Conservation (phyloP, 768 basidiomycete species). For the Termitomyces sp. region DNA sequence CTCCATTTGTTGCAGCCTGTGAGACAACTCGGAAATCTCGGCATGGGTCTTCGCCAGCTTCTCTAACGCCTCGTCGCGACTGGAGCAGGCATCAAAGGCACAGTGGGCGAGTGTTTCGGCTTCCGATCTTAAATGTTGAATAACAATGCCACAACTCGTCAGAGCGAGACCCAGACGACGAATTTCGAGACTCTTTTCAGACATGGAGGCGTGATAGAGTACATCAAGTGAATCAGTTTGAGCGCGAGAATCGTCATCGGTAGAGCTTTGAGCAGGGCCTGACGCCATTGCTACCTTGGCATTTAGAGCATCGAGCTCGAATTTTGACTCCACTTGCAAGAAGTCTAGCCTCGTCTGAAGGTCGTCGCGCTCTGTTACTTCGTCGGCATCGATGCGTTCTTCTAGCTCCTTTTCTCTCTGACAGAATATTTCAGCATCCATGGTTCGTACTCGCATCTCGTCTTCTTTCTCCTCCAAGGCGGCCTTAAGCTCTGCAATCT, state of each 20-base stretch:
- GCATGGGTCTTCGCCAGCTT: constrained; percentile 14
- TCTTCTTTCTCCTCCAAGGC: constrained; percentile 53
- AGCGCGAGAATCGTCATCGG: constrained; percentile 20
- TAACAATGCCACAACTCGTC: constrained; percentile 31
- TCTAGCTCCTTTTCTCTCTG: constrained; percentile 55
- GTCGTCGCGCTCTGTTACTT: constrained; percentile 60
- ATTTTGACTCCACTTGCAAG: constrained; percentile 60
- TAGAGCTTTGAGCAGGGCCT: constrained; percentile 16
- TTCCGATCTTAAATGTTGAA: constrained; percentile 31
- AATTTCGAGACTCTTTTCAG: constrained; percentile 24
- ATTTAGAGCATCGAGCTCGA: constrained; percentile 56
- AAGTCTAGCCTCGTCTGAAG: constrained; percentile 64
- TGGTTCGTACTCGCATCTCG: constrained; percentile 44
- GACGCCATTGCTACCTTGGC: constrained; percentile 34
- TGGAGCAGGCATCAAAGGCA: background rate
- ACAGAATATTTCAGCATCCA: constrained; percentile 35
- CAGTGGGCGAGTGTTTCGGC: constrained; percentile 13
- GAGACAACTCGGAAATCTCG: constrained; percentile 18
- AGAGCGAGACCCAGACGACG: constrained; percentile 28
- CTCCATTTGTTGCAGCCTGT: constrained; percentile 25
- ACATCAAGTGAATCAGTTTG: constrained; percentile 25
- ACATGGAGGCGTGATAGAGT: constrained; percentile 16
- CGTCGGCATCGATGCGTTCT: constrained; percentile 69
- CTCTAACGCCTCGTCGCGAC: constrained; percentile 11
- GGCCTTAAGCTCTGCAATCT: constrained; percentile 38